A percentile compares a stretch with the other conserved stretches of the same genome.
These are phyloP conservation scores for Haematococcus sp. DNA, from an alignment of 139 green algal species.

Conservation along the genomic window DNA sequence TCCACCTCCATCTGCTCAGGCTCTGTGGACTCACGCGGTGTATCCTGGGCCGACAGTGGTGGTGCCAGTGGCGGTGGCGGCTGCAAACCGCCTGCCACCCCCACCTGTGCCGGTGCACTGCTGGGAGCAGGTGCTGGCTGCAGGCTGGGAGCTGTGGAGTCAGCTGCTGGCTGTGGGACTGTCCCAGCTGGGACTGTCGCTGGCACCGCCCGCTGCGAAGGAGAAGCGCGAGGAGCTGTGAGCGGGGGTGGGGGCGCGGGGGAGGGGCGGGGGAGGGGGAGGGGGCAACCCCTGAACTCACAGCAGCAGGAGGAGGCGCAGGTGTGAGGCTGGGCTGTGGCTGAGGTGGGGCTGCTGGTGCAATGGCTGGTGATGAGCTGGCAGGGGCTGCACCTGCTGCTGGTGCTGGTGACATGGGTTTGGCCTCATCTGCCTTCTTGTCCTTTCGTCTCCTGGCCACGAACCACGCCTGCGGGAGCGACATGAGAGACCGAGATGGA, in stretches of 20 bases:
- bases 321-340: background rate
- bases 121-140: background rate
- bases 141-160: slow-evolving; percentile 7
- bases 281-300: background rate
- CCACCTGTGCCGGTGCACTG: background rate
- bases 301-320: background rate
- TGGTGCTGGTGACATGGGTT: slow-evolving; percentile 1
- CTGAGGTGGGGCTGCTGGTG: background rate
- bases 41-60: background rate
- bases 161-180: background rate
- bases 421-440: slow-evolving; percentile 34
- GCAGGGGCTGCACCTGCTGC: background rate
- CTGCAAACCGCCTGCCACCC: background rate
- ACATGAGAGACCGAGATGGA: background rate
- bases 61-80: background rate
- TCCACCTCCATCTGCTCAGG: background rate
- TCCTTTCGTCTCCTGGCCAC: slow-evolving; percentile 55
- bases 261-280: background rate
- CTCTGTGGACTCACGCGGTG: background rate
- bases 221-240: background rate
- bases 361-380: background rate
- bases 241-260: background rate
- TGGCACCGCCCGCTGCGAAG: background rate
- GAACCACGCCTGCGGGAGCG: slow-evolving; percentile 66
- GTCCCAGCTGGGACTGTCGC: slow-evolving; percentile 3